phyloP scores from a whole-genome alignment of 345 rosid genomes.

The Punica granatum region DNA sequence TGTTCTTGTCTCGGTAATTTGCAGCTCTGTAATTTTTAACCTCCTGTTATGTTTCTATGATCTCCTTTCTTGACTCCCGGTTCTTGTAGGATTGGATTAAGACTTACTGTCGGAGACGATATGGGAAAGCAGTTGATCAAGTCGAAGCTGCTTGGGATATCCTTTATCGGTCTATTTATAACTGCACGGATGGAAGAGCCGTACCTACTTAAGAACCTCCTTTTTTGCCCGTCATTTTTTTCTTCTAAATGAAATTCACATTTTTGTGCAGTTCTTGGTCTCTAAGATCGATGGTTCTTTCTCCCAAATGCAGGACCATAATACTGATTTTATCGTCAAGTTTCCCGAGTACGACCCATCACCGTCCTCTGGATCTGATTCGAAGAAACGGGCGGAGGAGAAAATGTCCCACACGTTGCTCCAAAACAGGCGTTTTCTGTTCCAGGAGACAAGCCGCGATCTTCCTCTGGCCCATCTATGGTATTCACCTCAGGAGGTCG shows the following conservation, averaged over 20 bases:
- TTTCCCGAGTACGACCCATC: conserved; percentile 93
- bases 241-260: not conserved
- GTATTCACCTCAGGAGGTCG: conserved; percentile 58
- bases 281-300: conserved; percentile 7
- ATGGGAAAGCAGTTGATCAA: conserved; percentile 58
- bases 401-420: conserved; percentile 16
- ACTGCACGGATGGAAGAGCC: conserved; percentile 68
- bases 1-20: conserved; percentile 57
- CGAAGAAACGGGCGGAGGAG: conserved; percentile 23
- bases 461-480: conserved; percentile 78
- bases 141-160: conserved; percentile 74
- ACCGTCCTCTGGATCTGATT: conserved; percentile 16
- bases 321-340: conserved; percentile 83
- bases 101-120: conserved; percentile 66
- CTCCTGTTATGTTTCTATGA: not conserved
- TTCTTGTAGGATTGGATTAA: conserved; percentile 71
- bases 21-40: not conserved
- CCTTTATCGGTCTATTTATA: conserved; percentile 74
- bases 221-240: conserved; percentile 1
- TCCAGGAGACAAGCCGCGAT: conserved; percentile 30
- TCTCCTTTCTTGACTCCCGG: not conserved
- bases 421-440: conserved; percentile 49
- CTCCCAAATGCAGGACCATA: conserved; percentile 64
- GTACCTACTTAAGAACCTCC: conserved; percentile 26
- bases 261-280: not conserved